Conservation (phyloP, 169 alveolate genomes). For the Theileria sp. region DNA sequence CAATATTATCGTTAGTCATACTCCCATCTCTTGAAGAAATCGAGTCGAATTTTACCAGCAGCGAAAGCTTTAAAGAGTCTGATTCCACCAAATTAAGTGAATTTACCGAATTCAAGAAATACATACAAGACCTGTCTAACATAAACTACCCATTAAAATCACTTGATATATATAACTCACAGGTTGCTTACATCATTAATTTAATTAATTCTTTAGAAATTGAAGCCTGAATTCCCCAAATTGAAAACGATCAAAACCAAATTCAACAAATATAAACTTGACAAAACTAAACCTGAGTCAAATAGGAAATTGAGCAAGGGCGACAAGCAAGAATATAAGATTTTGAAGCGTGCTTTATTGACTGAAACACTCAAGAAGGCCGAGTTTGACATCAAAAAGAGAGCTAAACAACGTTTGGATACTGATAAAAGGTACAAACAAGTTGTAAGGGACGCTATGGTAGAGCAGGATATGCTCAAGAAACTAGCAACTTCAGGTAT, state of each 20-base stretch:
- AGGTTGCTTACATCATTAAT: slow-evolving; percentile 18
- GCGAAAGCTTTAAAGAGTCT: neutral
- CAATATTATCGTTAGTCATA: slow-evolving; percentile 40
- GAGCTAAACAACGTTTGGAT: slow-evolving; percentile 27
- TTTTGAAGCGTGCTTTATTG: slow-evolving; percentile 39
- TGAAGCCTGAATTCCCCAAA: slow-evolving; percentile 48
- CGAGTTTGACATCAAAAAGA: slow-evolving; percentile 31
- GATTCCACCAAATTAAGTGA: slow-evolving; percentile 8
- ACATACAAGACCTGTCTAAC: slow-evolving; percentile 6
- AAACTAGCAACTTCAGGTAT: slow-evolving; percentile 46
- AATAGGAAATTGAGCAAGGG: slow-evolving; percentile 16
- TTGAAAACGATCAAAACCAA: neutral
- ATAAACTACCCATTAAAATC: slow-evolving; percentile 28
- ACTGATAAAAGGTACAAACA: slow-evolving; percentile 38
- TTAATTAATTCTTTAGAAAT: slow-evolving; percentile 17
- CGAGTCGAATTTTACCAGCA: neutral
- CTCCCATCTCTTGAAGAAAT: slow-evolving; percentile 40
- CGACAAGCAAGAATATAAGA: slow-evolving; percentile 40
- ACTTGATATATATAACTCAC: slow-evolving; percentile 46
- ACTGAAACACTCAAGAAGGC: slow-evolving; percentile 30
- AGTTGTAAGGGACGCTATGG: slow-evolving; percentile 52
- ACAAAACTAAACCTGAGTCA: neutral
- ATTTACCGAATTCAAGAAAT: slow-evolving; percentile 18
- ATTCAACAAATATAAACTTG: slow-evolving; percentile 10
- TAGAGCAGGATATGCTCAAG: slow-evolving; percentile 59